Conservation (phyloP, 2,329 filamentous ascomycete genomes). For the Microdochium paspali region DNA sequence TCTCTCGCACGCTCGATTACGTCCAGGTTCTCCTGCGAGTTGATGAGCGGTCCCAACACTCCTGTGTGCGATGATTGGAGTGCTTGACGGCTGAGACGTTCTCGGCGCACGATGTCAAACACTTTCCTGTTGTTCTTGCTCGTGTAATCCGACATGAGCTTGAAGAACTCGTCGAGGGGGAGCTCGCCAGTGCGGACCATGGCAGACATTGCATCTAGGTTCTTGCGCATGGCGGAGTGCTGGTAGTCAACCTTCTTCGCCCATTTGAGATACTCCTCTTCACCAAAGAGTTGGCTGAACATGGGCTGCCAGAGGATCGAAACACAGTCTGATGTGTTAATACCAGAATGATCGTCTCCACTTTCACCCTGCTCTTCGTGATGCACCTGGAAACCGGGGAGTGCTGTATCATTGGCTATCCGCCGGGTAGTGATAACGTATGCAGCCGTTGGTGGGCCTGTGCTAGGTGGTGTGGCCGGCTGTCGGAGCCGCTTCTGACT, state of each 20-base stretch:
- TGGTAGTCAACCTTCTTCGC: conserved; percentile 4
- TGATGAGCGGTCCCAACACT: neutral
- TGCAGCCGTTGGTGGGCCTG: conserved; percentile 1
- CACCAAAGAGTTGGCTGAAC: conserved; percentile 6
- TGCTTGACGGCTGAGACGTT: neutral
- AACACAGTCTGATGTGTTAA: conserved; percentile 1
- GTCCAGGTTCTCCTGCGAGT: neutral
- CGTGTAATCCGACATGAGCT: neutral
- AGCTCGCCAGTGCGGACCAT: conserved; percentile 2
- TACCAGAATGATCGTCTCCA: neutral
- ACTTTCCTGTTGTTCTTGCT: neutral
- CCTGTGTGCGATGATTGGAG: neutral
- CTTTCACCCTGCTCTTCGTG: neutral
- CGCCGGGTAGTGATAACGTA: conserved; percentile 5
- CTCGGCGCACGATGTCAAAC: neutral
- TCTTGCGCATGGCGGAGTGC: neutral
- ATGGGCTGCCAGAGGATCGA: conserved; percentile 7
- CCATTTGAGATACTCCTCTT: conserved; percentile 8
- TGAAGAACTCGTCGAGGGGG: conserved; percentile 1
- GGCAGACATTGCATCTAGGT: neutral
- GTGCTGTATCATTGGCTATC: conserved; percentile 7
- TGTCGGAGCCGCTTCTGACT: neutral
- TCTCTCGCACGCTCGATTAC: neutral
- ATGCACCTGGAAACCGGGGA: conserved; percentile 5
- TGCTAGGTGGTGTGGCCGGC: conserved; percentile 1